A percentile compares a stretch with the other conserved stretches of the same genome.
phyloP scores from a whole-genome alignment of 148 eudicot species.

The Cornus suecica region DNA sequence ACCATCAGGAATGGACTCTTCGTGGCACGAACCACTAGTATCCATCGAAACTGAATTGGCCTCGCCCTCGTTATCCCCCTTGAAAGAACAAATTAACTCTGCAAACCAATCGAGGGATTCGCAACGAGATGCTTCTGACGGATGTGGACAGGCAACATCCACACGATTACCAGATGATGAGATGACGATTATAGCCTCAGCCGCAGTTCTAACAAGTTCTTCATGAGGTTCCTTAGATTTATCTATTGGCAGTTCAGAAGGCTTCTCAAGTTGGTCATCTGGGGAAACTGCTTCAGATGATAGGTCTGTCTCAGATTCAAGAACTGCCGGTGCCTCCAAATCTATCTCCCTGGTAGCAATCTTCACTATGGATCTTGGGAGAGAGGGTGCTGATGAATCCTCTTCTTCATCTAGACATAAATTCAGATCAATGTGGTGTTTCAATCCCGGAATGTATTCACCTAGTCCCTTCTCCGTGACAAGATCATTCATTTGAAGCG shows the following conservation, averaged over 20 bases:
- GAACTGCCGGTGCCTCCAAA: conserved; percentile 36
- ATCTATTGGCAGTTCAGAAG: conserved; percentile 11
- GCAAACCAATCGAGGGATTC: conserved; percentile 37
- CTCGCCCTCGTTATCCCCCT: background rate
- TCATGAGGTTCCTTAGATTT: conserved; percentile 7
- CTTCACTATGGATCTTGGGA: conserved; percentile 32
- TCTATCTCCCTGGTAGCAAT: conserved; percentile 36
- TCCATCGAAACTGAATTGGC: background rate
- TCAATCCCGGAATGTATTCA: conserved; percentile 11
- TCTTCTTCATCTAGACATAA: conserved; percentile 35
- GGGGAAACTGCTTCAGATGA: conserved; percentile 3
- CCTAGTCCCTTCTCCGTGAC: conserved; percentile 10
- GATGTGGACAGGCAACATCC: background rate
- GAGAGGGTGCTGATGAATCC: conserved; percentile 17
- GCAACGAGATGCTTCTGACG: background rate
- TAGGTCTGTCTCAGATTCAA: conserved; percentile 23
- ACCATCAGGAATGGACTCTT: conserved; percentile 27
- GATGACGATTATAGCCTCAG: conserved; percentile 40
- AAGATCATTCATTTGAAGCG: conserved; percentile 12
- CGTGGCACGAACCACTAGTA: background rate
- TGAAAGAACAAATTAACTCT: conserved; percentile 23
- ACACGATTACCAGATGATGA: conserved; percentile 16
- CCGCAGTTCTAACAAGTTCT: conserved; percentile 32
- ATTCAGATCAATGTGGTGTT: conserved; percentile 39
- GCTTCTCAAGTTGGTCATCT: background rate